These are phyloP conservation scores for Metschnikowia kofuensis DNA, from an alignment of 805 yeast species.

Conservation along the genomic window DNA sequence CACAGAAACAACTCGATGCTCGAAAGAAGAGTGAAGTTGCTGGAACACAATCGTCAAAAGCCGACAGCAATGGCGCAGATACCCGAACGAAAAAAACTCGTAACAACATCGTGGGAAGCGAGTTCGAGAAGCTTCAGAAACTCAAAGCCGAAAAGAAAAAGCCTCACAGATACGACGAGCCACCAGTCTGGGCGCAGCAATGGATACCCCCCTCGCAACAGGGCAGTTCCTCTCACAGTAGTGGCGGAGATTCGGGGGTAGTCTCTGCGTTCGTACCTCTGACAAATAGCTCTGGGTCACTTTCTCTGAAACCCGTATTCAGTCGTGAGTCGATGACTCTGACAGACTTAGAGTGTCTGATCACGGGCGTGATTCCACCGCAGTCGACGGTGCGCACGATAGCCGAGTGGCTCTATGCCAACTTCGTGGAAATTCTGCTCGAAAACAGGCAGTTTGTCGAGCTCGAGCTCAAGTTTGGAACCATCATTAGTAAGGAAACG, in stretches of 20 bases:
- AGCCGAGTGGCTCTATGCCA: constrained; percentile 88
- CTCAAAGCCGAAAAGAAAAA: constrained; percentile 30
- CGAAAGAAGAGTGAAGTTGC: too few relatives aligned
- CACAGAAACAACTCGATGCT: too few relatives aligned
- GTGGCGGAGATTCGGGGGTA: not conserved
- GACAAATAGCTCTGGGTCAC: constrained; percentile 8
- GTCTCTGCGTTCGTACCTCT: not conserved
- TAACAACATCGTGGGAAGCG: constrained; percentile 12
- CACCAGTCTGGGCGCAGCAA: constrained; percentile 84
- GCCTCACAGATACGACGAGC: constrained; percentile 59
- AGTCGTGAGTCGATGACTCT: constrained; percentile 30
- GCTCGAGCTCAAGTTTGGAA: constrained; percentile 72
- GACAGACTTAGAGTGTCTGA: constrained; percentile 46
- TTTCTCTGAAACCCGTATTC: constrained; percentile 24
- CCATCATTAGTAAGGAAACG: constrained; percentile 59
- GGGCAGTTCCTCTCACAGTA: not conserved
- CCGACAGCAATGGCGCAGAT: not conserved
- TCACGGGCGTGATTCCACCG: constrained; percentile 73
- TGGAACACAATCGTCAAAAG: too few relatives aligned
- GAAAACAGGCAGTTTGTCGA: constrained; percentile 57
- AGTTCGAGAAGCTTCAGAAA: constrained; percentile 25
- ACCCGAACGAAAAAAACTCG: not conserved
- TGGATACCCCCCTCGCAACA: constrained; percentile 38
- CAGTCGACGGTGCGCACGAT: constrained; percentile 79
- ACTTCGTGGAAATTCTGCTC: constrained; percentile 59